These are phyloP conservation scores for Cladosporium sphaerospermum DNA, from an alignment of 2,329 filamentous ascomycete species.

Conservation along the genomic window DNA sequence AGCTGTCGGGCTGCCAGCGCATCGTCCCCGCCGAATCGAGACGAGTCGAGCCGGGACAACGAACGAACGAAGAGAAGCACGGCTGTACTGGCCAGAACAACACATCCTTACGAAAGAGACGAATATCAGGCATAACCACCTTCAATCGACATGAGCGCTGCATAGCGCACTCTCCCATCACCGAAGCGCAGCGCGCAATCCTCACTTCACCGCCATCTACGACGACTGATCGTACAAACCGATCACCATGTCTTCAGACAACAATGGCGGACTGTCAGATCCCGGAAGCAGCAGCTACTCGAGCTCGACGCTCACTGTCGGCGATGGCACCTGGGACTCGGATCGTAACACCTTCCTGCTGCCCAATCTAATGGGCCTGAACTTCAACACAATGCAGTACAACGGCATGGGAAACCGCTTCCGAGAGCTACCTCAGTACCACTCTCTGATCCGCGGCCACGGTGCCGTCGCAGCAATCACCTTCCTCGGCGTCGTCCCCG, in stretches of 20 bases:
- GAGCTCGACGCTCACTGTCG: conserved; percentile 68
- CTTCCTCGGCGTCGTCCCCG: conserved; percentile 67
- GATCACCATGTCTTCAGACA: conserved; percentile 23
- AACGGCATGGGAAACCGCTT: conserved; percentile 87
- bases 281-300: conserved; percentile 67
- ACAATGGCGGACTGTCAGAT: conserved; percentile 48
- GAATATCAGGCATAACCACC: background rate
- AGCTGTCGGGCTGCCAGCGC: conserved; percentile 1
- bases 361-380: conserved; percentile 68
- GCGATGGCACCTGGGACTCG: conserved; percentile 79
- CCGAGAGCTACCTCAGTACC: conserved; percentile 61
- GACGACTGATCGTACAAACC: background rate
- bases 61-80: background rate
- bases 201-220: background rate
- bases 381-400: conserved; percentile 76
- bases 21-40: background rate
- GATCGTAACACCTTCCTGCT: conserved; percentile 70
- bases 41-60: background rate
- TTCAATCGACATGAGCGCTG: conserved; percentile 9
- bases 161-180: conserved; percentile 7
- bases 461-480: conserved; percentile 65
- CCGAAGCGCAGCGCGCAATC: conserved; percentile 5
- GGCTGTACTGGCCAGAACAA: background rate
- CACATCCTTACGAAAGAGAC: background rate
- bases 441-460: conserved; percentile 63